A percentile compares a stretch with the other conserved stretches of the same genome.
Evolutionary conservation across 768 basidiomycete genomes (phyloP).

Genomic region (Boletus bicolor): DNA sequence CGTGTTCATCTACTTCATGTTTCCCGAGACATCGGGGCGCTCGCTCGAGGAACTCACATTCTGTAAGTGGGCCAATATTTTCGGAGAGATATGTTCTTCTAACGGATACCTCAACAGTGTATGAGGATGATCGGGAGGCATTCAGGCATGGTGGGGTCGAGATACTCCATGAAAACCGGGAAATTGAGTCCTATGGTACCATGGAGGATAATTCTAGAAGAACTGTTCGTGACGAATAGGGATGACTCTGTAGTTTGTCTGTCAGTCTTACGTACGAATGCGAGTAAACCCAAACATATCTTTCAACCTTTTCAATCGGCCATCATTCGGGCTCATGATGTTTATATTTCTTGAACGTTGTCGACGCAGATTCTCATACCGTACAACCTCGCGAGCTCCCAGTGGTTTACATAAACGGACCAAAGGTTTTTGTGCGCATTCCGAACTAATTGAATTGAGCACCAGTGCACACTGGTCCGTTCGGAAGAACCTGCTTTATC

Average conservation of each 20-base stretch:
- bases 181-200: background rate
- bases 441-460: no score
- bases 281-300: no score
- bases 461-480: no score
- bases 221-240: background rate
- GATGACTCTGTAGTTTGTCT: background rate
- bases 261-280: background rate
- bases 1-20: constrained; percentile 14
- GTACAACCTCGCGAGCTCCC: no score
- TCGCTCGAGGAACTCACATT: constrained; percentile 14
- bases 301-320: no score
- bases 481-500: no score
- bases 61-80: constrained; percentile 1
- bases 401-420: no score
- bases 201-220: background rate
- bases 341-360: no score
- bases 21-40: constrained; percentile 14
- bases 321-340: no score
- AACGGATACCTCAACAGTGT: background rate
- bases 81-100: background rate
- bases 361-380: no score
- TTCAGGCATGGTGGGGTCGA: background rate
- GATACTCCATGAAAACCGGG: background rate
- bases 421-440: no score
- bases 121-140: background rate